Evolutionary conservation across 1,284 basidiomycete genomes (phyloP).

Genomic region (Ceratobasidium papillatum): DNA sequence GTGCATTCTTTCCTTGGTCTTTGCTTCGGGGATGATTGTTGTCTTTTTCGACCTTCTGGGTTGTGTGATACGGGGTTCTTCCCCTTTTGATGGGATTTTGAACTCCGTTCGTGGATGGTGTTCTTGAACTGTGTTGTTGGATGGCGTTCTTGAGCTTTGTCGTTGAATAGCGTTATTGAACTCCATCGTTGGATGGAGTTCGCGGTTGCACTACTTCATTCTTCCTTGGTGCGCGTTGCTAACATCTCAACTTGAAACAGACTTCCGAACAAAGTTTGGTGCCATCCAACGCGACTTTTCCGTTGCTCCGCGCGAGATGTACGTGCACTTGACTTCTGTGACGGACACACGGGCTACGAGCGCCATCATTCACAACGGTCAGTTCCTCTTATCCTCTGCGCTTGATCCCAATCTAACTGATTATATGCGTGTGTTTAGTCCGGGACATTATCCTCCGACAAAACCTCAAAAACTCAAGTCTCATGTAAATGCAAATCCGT

Average conservation of each 20-base stretch:
- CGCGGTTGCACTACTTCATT: neutral
- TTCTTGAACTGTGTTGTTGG: no score
- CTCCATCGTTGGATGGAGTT: neutral
- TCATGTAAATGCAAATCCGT: conserved; percentile 19
- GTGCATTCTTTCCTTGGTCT: neutral
- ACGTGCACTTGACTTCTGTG: conserved; percentile 81
- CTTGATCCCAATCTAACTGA: neutral
- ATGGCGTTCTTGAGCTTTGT: no score
- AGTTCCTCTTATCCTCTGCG: neutral
- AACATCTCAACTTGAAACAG: conserved; percentile 53
- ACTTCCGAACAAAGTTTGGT: conserved; percentile 75
- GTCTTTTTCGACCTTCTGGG: neutral
- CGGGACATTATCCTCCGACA: conserved; percentile 57
- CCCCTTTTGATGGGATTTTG: neutral
- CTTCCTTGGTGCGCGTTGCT: neutral
- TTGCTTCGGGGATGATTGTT: neutral
- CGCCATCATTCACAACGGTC: conserved; percentile 58
- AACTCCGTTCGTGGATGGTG: no score
- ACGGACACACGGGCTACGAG: conserved; percentile 63
- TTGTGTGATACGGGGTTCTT: neutral
- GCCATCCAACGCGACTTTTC: conserved; percentile 70
- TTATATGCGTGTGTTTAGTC: conserved; percentile 49
- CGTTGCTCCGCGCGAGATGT: conserved; percentile 61
- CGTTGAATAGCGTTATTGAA: no score
- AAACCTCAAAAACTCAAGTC: conserved; percentile 51